Evolutionary conservation across 1,139 yeast genomes (phyloP), one percentile per base, ranked within the genome.

Genomic region (Blastobotrys arbuscula): DNA sequence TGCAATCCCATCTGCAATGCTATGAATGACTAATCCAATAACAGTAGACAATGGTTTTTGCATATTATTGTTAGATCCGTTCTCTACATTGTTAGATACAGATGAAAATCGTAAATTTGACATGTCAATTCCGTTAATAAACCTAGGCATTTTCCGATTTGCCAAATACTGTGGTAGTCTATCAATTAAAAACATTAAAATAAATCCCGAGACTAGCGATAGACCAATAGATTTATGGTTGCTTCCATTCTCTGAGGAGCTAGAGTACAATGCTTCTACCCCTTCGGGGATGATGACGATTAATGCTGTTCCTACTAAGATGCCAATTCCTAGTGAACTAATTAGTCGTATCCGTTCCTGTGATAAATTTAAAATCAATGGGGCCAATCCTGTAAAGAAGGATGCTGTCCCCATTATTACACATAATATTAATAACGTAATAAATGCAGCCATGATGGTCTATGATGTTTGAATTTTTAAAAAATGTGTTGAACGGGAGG

Each of bases 251-350:
- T 28, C 31, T 28, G 10, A 3, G 23, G 48, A 43, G 15, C 49
- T 62, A 12, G 63, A 59, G 48, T 68, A 71, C 47, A 78, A 61
- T 2, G 75, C 72, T 55, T 76, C 79, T 33, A 79, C 69, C 5
- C 89, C 89, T 62, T 84, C 92, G 0, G 92, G 92, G 18, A 84
- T 72, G 21, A 83, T 79, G 20, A 84, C 71, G n/a, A 79, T 72
- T 48, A 82, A 62, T 0, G 85, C 74, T 0, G 89, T 78, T 2
- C 88, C 82, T 4, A 82, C 68, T 44, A 84, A 70, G 23, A 84
- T 68, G 0, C 92, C 92, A 59, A 76, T 73, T 51, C 85, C 81
- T 47, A 81, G 67, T 12, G 75, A 65, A 1, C 85, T 75, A 16
- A 75, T 57, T 39, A 58, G 55, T 23, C 67, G 57, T 36, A 71